Percentiles rank a stretch among this genome's conserved stretches.
These are phyloP conservation scores for Fusarium duplospermum DNA, from an alignment of 2,329 filamentous ascomycete species.

Conservation along the genomic window DNA sequence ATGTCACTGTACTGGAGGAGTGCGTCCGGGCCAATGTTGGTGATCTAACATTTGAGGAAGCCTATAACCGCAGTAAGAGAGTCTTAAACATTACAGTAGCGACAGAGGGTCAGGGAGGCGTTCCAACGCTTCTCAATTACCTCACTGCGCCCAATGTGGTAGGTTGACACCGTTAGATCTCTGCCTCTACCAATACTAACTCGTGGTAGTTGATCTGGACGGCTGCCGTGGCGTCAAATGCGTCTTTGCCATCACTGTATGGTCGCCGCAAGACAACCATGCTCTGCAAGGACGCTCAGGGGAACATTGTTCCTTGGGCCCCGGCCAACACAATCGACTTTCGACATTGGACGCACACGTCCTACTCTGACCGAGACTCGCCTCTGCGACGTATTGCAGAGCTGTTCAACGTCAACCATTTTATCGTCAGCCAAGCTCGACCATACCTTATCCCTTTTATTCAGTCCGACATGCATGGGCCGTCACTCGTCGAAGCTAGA, in stretches of 20 bases:
- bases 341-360: conserved; percentile 74
- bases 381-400: conserved; percentile 79
- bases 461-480: conserved; percentile 82
- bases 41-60: conserved; percentile 92
- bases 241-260: conserved; percentile 73
- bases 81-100: conserved; percentile 93
- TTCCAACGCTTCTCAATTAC: conserved; percentile 90
- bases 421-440: conserved; percentile 91
- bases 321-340: conserved; percentile 71
- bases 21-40: conserved; percentile 88
- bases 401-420: conserved; percentile 94
- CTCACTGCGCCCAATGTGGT: conserved; percentile 93
- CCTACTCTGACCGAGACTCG: conserved; percentile 73
- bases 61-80: conserved; percentile 85
- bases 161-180: conserved; percentile 53
- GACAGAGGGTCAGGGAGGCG: conserved; percentile 77
- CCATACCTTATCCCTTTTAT: conserved; percentile 91
- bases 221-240: conserved; percentile 81
- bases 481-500: conserved; percentile 69
- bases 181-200: conserved; percentile 15
- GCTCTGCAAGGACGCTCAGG: conserved; percentile 81
- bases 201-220: conserved; percentile 77
- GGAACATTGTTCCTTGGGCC: conserved; percentile 80
- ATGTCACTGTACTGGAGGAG: conserved; percentile 83
- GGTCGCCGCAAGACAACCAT: conserved; percentile 72